Base-by-base conservation (phyloP, 257 asterid genomes). In the Nicotiana otophora region DNA sequence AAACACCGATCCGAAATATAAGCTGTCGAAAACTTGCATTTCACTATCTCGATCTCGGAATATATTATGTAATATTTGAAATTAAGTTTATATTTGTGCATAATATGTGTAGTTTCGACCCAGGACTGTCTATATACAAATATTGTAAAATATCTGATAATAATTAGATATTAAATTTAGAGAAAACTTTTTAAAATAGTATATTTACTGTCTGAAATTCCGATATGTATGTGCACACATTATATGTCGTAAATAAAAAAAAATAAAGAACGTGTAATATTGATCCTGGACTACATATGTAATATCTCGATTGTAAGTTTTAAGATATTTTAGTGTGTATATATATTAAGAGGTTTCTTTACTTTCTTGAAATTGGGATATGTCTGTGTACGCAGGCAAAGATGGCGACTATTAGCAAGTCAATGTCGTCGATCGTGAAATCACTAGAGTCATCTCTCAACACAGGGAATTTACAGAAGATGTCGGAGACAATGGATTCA, bases 401-500 rank as follows among this genome's bases (percentile, higher is more conserved):
- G 88, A 96, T 96, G 99, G 85, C 88, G 23, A 39, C 90, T 30
- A 91, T 96, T 87, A 86, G 93, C 89, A 96, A 96, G 83, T 96
- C 99, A 2, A 96, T 96, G 98, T 90, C 94, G 5, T 85, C 78
- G 66, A 94, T 96, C 84, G 99, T 96, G 53, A 96, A 96, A 75
- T 94, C 98, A 23, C 93, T 96, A 11, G 98, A 94, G 36, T 91
- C 97, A 1, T 77, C 94, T 1, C 95, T 96, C n/a, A 83, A 87
- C 64, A 91, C 99, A 23, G 98, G 98, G 3, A 96, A 96, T 84
- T 85, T 96, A 57, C 98, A 96, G 95, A 94, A 93, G 92, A 94
- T 94, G 98, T 93, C 98, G 33, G 98, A 94, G 90, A 94, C 98
- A 19, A 96, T 96, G 99, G 99, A 96, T 83, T 88, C 87, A 46